A percentile compares a stretch with the other conserved stretches of the same genome.
phyloP scores from a whole-genome alignment of 768 basidiomycete genomes.

The Collybia nuda region DNA sequence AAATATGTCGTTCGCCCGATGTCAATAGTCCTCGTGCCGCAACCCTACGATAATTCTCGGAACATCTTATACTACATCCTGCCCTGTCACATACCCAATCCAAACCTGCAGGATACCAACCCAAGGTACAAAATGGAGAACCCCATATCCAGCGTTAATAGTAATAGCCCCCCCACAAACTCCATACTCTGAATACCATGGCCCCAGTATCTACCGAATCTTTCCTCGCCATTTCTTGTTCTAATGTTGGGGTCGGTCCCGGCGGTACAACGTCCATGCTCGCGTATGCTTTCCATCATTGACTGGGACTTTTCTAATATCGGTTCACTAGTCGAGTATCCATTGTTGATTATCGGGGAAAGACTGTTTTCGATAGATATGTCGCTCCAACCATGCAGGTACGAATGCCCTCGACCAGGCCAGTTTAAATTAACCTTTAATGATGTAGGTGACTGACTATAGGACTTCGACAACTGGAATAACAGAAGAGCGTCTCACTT shows the following conservation, averaged over 20 bases:
- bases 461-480: slow-evolving; percentile 65
- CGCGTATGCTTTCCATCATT: slow-evolving; percentile 51
- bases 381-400: slow-evolving; percentile 62
- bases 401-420: slow-evolving; percentile 6
- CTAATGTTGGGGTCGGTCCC: slow-evolving; percentile 76
- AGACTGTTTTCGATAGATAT: slow-evolving; percentile 58
- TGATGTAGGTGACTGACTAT: slow-evolving; percentile 63
- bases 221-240: slow-evolving; percentile 61
- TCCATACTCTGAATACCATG: slow-evolving; percentile 18
- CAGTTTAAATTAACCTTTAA: background rate
- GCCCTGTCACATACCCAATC: slow-evolving; percentile 15
- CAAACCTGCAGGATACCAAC: no score
- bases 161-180: no score
- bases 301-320: background rate
- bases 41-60: slow-evolving; percentile 15
- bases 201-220: slow-evolving; percentile 38
- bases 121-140: background rate
- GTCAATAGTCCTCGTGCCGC: slow-evolving; percentile 24
- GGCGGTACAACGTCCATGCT: slow-evolving; percentile 83
- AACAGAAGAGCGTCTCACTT: slow-evolving; percentile 35
- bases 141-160: no score
- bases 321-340: slow-evolving; percentile 38
- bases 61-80: slow-evolving; percentile 17
- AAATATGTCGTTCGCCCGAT: slow-evolving; percentile 29
- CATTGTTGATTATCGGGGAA: slow-evolving; percentile 58